Evolutionary conservation across 108 stramenopile species (phyloP), one percentile per base, ranked within the genome.

Genomic region (Pseudonitzschia multistriata): DNA sequence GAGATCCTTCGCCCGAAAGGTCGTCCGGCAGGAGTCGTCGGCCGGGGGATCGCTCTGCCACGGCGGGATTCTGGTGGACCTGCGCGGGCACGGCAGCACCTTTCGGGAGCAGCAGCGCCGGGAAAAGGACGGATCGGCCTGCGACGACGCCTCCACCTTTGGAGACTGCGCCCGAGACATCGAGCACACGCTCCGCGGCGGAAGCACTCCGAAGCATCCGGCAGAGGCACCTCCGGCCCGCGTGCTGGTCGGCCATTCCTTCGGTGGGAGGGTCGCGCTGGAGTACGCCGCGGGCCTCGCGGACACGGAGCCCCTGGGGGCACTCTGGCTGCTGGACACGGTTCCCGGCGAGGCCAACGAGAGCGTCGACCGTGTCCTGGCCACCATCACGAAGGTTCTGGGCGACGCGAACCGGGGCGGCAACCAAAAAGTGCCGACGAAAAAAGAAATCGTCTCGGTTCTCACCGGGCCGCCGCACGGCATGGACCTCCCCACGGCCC

Each of bases 251-350:
- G 92, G 95, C 21, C 95, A 96, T 79, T 90, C 88, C 1, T 76
- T 86, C 40, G 95, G 95, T 33, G 95, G 95, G 3, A 73, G 92
- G 19, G 66, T 92, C 14, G 86, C 92, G 1, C 63, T 96, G 66
- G 78, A 88, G 37, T 92, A 88, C 72, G 57, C 87, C 30, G 48
- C 59, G 37, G 34, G 52, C 21, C 14, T 57, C 47, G 36, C 67
- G 15, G n/a, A 27, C 22, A 33, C 21, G 10, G 0, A 27, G 8
- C 61, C 72, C 14, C 79, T 87, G 0, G 31, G 77, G 60, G 77
- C 81, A 49, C 74, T 81, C 21, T 88, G 88, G 85, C 69, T 92
- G n/a, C 62, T 93, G 48, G 95, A 96, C 76, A 83, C 87, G 8
- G 89, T 88, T 14, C 91, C 91, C 0, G 91, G 91, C 17, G 27